A percentile compares a stretch with the other conserved stretches of the same genome.
These are phyloP conservation scores for Soucietia sequanensis DNA, from an alignment of 805 yeast species.

Conservation along the genomic window DNA sequence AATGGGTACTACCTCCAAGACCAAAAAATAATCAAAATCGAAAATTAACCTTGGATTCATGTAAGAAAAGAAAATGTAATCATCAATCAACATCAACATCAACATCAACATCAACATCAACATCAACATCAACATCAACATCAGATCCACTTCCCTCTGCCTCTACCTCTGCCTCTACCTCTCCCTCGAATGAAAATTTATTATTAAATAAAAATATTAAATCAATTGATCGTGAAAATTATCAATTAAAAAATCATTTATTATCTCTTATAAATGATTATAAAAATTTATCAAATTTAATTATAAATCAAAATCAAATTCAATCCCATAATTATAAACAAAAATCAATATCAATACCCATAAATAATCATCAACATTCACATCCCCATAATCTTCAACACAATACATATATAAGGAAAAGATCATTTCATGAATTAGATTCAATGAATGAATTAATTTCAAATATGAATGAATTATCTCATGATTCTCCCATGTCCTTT, in stretches of 20 bases:
- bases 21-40: background rate
- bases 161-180: background rate
- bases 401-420: constrained; percentile 8
- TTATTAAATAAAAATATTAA: constrained; percentile 8
- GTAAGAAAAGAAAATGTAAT: background rate
- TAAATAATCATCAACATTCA: background rate
- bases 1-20: constrained; percentile 1
- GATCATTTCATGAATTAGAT: constrained; percentile 20
- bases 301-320: constrained; percentile 15
- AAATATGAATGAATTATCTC: constrained; percentile 27
- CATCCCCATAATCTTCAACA: background rate
- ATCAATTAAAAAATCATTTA: constrained; percentile 31
- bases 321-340: constrained; percentile 4
- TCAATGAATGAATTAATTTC: constrained; percentile 26
- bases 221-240: constrained; percentile 31
- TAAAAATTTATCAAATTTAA: constrained; percentile 32
- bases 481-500: constrained; percentile 10
- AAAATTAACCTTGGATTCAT: background rate
- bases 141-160: background rate
- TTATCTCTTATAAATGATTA: constrained; percentile 40
- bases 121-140: background rate
- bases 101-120: background rate
- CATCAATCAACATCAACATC: background rate
- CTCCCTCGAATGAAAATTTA: background rate
- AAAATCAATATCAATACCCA: too few species aligned